Evolutionary conservation across 257 asterid genomes (phyloP), one percentile per base, ranked within the genome.

Genomic region (Mentha longifolia): DNA sequence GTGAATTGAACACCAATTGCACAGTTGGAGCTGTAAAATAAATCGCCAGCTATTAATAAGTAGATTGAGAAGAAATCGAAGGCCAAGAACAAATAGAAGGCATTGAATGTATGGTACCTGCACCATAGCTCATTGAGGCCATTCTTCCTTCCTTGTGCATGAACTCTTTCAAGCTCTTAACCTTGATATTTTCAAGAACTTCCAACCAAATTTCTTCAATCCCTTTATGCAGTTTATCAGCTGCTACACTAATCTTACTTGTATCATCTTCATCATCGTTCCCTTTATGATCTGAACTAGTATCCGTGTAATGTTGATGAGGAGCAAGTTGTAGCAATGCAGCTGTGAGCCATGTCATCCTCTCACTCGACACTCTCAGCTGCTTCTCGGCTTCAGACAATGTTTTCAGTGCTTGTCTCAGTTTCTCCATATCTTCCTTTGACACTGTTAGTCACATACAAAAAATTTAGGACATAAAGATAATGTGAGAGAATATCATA

Each of bases 311-410:
- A 60, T 85, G 96, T 55, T 87, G 90, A 79, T 94, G 97, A 14
- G 99, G 97, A 65, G 96, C 99, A 73, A 94, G 89, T 74, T 94
- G 99, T 72, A 94, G 81, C 67, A 94, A 68, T 17, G 97, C 97
- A n/a, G 97, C 99, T 2, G 97, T 94, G 39, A 94, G 92, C 99
- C 99, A 94, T 20, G 99, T 94, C 61, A 88, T 82, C 80, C 83
- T 75, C 84, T 91, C 96, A 61, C 83, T 89, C 12, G 98, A 88
- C 63, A 84, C 77, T 78, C 98, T 89, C 84, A 94, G 83, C 89
- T 94, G 97, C 87, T 94, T 91, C 78, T 94, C 97, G 14, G 99
- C 95, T 79, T 94, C 97, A 2, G 97, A 94, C 31, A 94, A 65
- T n/a, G 95, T 91, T 63, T 80, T 91, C 58, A 94, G 80, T 49